Evolutionary conservation across 306 rosid species (phyloP).

Genomic region (Cajanus cajan): DNA sequence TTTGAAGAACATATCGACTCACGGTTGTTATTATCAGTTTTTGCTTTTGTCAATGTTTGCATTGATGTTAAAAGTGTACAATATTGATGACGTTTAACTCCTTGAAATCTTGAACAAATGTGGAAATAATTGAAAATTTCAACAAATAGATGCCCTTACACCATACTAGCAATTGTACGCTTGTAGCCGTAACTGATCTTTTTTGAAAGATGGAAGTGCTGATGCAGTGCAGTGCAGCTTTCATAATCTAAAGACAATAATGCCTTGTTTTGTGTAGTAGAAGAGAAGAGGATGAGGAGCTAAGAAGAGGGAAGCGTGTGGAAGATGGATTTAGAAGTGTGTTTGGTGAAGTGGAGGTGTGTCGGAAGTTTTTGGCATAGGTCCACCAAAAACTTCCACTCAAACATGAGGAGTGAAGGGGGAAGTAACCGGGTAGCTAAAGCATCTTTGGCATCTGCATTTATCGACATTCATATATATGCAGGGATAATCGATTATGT

Average conservation of each 20-base stretch:
- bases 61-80: neutral
- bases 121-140: slow-evolving; percentile 20
- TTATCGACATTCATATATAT: no score
- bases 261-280: no score
- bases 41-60: slow-evolving; percentile 2
- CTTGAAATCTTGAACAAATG: slow-evolving; percentile 33
- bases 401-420: no score
- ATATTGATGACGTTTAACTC: neutral
- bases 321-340: no score
- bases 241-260: neutral
- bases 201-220: neutral
- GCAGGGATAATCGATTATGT: no score
- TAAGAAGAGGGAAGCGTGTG: no score
- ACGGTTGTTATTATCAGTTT: neutral
- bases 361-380: no score
- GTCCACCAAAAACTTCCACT: no score
- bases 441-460: no score
- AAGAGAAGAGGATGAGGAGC: no score
- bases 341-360: no score
- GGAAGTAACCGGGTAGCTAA: no score
- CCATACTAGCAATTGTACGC: neutral
- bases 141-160: neutral
- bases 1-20: slow-evolving; percentile 24
- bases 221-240: neutral
- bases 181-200: neutral